Conservation (phyloP, 139 green algal species). For the Tetraselmis chui region DNA sequence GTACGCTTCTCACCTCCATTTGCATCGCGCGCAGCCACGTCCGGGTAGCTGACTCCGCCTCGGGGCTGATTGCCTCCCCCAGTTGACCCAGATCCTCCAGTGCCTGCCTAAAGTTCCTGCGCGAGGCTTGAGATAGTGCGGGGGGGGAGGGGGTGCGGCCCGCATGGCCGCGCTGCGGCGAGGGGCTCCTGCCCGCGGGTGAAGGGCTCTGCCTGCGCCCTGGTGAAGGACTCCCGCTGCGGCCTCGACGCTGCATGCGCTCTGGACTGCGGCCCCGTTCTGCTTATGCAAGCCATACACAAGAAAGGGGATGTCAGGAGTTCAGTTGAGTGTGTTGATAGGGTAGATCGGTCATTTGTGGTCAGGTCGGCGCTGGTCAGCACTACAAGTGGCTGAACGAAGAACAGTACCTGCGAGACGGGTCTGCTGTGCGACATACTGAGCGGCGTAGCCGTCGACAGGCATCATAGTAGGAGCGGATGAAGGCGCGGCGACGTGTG, state of each 20-base stretch:
- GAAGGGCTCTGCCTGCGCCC: neutral
- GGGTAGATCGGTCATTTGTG: too few species aligned
- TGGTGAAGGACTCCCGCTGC: too few species aligned
- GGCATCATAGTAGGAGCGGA: conserved; percentile 21
- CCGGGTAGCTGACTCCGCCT: neutral
- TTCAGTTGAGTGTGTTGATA: too few species aligned
- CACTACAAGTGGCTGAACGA: too few species aligned
- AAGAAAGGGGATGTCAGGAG: too few species aligned
- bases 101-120: neutral
- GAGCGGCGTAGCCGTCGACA: neutral
- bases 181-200: neutral
- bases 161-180: neutral
- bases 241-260: too few species aligned
- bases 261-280: too few species aligned
- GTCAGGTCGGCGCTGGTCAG: too few species aligned
- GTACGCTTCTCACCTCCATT: neutral
- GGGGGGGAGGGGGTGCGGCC: too few species aligned
- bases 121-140: neutral
- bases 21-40: neutral
- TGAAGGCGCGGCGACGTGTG: too few species aligned
- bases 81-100: neutral
- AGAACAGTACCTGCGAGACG: too few species aligned
- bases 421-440: conserved; percentile 9
- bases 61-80: neutral
- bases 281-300: too few species aligned